Conservation (phyloP, 345 rosid species). For the Linum lewisii region DNA sequence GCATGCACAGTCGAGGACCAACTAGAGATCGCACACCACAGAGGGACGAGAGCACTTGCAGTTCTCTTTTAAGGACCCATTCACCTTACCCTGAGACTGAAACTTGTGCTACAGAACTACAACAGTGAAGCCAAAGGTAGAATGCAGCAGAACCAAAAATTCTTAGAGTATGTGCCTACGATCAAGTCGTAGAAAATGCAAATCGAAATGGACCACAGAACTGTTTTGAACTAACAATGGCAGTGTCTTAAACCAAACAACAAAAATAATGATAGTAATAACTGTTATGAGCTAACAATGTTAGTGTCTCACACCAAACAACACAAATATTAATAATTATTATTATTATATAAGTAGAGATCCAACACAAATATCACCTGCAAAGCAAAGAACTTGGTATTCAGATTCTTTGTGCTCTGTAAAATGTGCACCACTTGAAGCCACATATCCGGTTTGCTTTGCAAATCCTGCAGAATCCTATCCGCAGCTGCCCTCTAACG, state of each 20-base stretch:
- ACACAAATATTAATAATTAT: background rate
- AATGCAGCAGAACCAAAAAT: background rate
- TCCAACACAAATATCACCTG: constrained; percentile 41
- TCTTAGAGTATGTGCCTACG: background rate
- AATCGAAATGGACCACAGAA: background rate
- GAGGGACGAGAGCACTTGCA: background rate
- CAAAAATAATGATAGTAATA: no score
- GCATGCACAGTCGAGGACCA: no score
- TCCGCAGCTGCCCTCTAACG: constrained; percentile 89
- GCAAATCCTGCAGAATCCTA: constrained; percentile 90
- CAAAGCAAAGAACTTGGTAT: constrained; percentile 93
- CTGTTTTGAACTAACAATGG: background rate
- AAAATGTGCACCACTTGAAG: constrained; percentile 93
- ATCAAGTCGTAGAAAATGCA: background rate
- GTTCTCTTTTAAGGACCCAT: background rate
- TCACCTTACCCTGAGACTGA: background rate
- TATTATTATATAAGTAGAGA: background rate
- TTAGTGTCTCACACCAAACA: no score
- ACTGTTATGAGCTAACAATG: background rate
- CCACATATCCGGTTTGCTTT: constrained; percentile 95
- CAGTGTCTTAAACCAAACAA: background rate
- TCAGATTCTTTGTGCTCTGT: constrained; percentile 67
- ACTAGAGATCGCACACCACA: no score
- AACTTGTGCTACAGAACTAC: background rate
- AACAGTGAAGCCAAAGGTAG: background rate